Conservation (phyloP, 2,329 filamentous ascomycete species). For the Neofusicoccum kwambonambiense region DNA sequence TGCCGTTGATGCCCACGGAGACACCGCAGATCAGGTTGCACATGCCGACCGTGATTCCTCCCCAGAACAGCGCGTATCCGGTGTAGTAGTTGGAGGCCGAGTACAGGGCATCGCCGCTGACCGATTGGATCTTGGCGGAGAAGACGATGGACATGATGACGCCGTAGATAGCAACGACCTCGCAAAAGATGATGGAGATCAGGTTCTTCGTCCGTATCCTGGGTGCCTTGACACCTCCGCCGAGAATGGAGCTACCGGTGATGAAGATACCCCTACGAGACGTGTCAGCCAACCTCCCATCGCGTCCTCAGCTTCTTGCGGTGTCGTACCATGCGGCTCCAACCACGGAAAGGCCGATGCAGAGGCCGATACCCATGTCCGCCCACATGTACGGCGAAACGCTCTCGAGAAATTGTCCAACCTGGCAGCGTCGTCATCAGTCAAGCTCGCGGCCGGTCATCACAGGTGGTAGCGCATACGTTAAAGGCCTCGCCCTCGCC, state of each 20-base stretch:
- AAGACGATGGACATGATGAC: conserved; percentile 99
- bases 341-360: conserved; percentile 93
- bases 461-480: conserved; percentile 50
- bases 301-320: no score
- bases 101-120: conserved; percentile 65
- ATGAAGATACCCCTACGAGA: conserved; percentile 92
- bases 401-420: conserved; percentile 90
- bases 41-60: conserved; percentile 86
- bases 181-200: conserved; percentile 99
- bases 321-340: conserved; percentile 87
- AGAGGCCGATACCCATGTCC: conserved; percentile 83
- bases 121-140: conserved; percentile 75
- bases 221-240: conserved; percentile 92
- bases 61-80: conserved; percentile 94
- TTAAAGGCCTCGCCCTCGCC: conserved; percentile 96
- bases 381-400: conserved; percentile 96
- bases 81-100: conserved; percentile 85
- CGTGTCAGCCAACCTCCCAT: conserved; percentile 24
- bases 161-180: conserved; percentile 99
- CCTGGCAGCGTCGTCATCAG: conserved; percentile 46
- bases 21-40: conserved; percentile 97
- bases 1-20: conserved; percentile 96
- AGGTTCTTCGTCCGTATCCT: conserved; percentile 99
- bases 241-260: conserved; percentile 94
- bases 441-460: neutral